phyloP scores from a whole-genome alignment of 225 moss, liverwort and hornwort species.

The Polytrichum formosum region DNA sequence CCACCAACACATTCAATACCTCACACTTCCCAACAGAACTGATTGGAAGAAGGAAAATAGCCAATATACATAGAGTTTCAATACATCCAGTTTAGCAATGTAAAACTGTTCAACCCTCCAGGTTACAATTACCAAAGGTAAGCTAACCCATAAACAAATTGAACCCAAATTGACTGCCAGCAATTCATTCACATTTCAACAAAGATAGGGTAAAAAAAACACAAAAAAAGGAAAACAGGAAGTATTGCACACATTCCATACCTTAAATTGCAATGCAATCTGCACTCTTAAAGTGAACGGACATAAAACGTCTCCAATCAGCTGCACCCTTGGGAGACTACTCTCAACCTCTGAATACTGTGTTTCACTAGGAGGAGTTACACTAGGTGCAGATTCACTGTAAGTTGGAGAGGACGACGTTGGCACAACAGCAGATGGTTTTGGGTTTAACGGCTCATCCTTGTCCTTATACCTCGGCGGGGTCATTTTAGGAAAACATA shows the following conservation, averaged over 20 bases:
- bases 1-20: no score
- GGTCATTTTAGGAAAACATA: constrained; percentile 53
- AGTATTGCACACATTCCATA: constrained; percentile 8
- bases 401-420: constrained; percentile 52
- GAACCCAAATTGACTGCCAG: no score
- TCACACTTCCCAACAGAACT: no score
- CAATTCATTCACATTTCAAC: no score
- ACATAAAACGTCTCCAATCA: constrained; percentile 56
- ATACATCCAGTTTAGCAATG: no score
- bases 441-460: constrained; percentile 53
- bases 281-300: constrained; percentile 55
- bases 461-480: constrained; percentile 52
- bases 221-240: no score
- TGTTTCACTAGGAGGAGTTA: constrained; percentile 21
- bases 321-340: constrained; percentile 52
- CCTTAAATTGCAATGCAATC: constrained; percentile 64
- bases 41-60: no score
- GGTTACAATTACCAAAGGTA: not conserved
- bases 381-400: constrained; percentile 31
- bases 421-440: constrained; percentile 57
- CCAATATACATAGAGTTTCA: no score
- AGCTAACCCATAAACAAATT: not conserved
- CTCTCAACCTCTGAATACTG: constrained; percentile 36
- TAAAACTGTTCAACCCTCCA: no score
- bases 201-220: no score